Conservation (phyloP, 352 stramenopile species). For the Thalassiosira mediterranea region DNA sequence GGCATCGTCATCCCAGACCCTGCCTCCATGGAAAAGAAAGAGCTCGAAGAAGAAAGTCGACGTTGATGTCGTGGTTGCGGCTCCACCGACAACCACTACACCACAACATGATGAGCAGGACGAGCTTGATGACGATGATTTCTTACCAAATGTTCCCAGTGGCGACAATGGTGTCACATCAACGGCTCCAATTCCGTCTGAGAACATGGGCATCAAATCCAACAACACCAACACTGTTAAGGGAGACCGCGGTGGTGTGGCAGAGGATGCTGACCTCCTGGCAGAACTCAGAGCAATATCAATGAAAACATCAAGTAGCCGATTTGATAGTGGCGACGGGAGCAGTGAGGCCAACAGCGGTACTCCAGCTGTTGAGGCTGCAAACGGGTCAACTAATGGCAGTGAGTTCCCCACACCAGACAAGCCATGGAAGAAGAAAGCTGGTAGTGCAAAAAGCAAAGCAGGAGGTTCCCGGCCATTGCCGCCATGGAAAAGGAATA, state of each 20-base stretch:
- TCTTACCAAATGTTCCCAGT: too few species aligned
- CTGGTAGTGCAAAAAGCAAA: conserved; percentile 8
- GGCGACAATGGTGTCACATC: too few species aligned
- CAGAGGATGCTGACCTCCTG: conserved; percentile 57
- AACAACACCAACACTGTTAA: conserved; percentile 38
- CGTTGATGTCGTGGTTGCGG: conserved; percentile 17
- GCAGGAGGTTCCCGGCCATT: not conserved
- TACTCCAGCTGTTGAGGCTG: not conserved
- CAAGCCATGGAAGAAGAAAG: conserved; percentile 30
- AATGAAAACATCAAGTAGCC: conserved; percentile 29
- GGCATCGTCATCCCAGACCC: not conserved
- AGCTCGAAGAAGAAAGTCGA: not conserved
- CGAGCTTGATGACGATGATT: not conserved
- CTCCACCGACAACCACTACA: not conserved
- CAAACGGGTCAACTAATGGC: not conserved
- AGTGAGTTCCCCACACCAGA: not conserved
- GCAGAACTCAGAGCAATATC: conserved; percentile 56
- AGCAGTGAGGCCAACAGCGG: not conserved
- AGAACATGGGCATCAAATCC: conserved; percentile 22
- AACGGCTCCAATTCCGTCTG: not conserved
- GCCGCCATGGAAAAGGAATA: conserved; percentile 14
- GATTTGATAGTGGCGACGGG: conserved; percentile 29
- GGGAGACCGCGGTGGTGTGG: conserved; percentile 48
- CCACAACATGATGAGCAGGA: not conserved
- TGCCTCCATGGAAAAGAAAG: conserved; percentile 7